These are phyloP conservation scores for Pulveroboletus ravenelii DNA, from an alignment of 768 basidiomycete genomes.

Conservation along the genomic window DNA sequence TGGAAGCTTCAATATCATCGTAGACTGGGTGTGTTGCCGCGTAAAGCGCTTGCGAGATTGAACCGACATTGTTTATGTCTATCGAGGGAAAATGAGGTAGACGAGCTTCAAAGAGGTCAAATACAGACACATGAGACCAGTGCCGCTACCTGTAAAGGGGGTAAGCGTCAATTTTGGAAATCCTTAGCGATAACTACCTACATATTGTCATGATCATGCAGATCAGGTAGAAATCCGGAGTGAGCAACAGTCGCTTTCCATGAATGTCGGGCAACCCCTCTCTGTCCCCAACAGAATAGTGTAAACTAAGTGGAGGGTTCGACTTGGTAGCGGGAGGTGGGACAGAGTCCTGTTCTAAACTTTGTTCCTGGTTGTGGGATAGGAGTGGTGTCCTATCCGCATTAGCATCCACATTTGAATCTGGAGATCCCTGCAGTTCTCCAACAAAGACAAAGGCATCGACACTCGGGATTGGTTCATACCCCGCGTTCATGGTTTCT, in stretches of 20 bases:
- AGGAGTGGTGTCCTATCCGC: constrained; percentile 21
- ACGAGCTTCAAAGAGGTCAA: background rate
- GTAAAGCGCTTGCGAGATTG: constrained; percentile 66
- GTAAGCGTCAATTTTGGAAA: background rate
- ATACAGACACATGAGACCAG: constrained; percentile 65
- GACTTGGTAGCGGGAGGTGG: constrained; percentile 19
- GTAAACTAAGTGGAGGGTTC: constrained; percentile 12
- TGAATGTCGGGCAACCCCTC: constrained; percentile 46
- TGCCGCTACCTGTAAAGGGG: constrained; percentile 53
- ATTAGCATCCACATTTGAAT: constrained; percentile 11
- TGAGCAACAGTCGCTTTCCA: constrained; percentile 47
- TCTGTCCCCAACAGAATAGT: constrained; percentile 3
- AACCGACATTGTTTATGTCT: constrained; percentile 88
- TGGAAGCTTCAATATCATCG: constrained; percentile 60
- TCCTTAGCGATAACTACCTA: constrained; percentile 31
- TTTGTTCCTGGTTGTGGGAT: constrained; percentile 13
- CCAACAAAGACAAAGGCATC: constrained; percentile 22
- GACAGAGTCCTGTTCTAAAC: constrained; percentile 21
- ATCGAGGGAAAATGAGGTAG: constrained; percentile 1
- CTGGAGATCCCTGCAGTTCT: constrained; percentile 14
- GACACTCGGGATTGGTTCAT: constrained; percentile 14
- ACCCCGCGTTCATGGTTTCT: constrained; percentile 9
- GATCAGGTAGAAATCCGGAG: constrained; percentile 61
- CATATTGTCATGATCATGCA: constrained; percentile 51
- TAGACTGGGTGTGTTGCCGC: constrained; percentile 56